Evolutionary conservation across 1,284 basidiomycete genomes (phyloP).

Genomic region (Boletus holoroseus): DNA sequence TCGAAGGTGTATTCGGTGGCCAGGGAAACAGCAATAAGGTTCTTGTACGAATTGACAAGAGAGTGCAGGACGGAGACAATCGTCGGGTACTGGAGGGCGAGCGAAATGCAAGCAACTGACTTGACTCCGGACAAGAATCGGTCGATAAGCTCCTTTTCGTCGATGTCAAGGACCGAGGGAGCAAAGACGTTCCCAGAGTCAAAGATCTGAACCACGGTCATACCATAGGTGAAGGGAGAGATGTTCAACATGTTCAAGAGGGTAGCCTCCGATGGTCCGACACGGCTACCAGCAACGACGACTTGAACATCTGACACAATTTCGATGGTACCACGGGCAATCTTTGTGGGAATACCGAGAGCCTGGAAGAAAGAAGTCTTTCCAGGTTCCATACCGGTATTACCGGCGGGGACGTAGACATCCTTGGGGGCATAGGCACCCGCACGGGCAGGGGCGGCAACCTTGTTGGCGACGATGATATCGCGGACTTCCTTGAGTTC

Average conservation of each 20-base stretch:
- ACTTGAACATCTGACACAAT: constrained; percentile 98
- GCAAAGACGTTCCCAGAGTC: constrained; percentile 89
- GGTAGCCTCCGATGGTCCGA: constrained; percentile 95
- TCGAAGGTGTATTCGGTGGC: constrained; percentile 96
- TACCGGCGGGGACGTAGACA: constrained; percentile 89
- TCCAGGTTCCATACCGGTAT: constrained; percentile 99
- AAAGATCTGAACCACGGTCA: constrained; percentile 93
- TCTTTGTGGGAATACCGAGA: constrained; percentile 99
- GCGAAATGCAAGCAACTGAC: constrained; percentile 92
- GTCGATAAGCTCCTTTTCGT: constrained; percentile 85
- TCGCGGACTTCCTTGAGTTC: constrained; percentile 96
- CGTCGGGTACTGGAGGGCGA: constrained; percentile 95
- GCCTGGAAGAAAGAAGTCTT: constrained; percentile 99
- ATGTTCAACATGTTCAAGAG: constrained; percentile 99
- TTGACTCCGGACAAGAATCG: constrained; percentile 92
- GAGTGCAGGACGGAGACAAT: constrained; percentile 91
- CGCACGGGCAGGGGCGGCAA: constrained; percentile 96
- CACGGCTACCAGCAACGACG: constrained; percentile 86
- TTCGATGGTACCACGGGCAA: constrained; percentile 99
- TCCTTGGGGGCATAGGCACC: constrained; percentile 93
- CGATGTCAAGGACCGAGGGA: constrained; percentile 89
- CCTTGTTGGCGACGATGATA: constrained; percentile 92
- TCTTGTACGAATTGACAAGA: constrained; percentile 99
- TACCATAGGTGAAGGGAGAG: constrained; percentile 98
- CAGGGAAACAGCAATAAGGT: constrained; percentile 86